These are phyloP conservation scores for Fraxinus greggii DNA, from an alignment of 305 asterid species.

Conservation along the genomic window DNA sequence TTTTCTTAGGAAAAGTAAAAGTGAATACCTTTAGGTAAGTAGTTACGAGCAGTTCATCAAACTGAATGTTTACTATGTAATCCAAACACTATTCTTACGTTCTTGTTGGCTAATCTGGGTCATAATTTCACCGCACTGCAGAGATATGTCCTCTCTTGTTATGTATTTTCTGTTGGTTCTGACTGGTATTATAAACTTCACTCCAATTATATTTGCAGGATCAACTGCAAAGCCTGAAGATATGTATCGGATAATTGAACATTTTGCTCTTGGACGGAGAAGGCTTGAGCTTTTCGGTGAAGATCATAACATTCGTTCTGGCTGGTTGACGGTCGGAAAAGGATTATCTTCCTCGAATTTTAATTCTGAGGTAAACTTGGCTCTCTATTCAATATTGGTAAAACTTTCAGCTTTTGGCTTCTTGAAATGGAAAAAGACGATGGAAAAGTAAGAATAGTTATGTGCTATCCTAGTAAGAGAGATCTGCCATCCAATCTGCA, in stretches of 20 bases:
- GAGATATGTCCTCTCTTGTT: slow-evolving; percentile 4
- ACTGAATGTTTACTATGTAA: not conserved
- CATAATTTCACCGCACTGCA: not conserved
- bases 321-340: slow-evolving; percentile 96
- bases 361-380: slow-evolving; percentile 65
- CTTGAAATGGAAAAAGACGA: not conserved
- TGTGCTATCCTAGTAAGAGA: not conserved
- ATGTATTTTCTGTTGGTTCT: slow-evolving; percentile 12
- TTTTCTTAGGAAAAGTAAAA: not conserved
- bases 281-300: slow-evolving; percentile 99
- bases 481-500: not conserved
- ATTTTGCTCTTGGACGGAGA: slow-evolving; percentile 97
- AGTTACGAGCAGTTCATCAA: not conserved
- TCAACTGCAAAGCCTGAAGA: slow-evolving; percentile 97
- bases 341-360: slow-evolving; percentile 92
- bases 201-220: slow-evolving; percentile 48
- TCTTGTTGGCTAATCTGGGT: not conserved
- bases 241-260: slow-evolving; percentile 94
- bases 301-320: slow-evolving; percentile 95
- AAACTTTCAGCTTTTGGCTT: not conserved
- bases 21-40: not conserved
- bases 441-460: not conserved
- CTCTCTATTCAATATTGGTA: not conserved
- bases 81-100: not conserved
- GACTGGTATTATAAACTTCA: slow-evolving; percentile 19